Base-by-base conservation (phyloP, 192 early-diverging fungal genomes). In the Backusella morwellensis region DNA sequence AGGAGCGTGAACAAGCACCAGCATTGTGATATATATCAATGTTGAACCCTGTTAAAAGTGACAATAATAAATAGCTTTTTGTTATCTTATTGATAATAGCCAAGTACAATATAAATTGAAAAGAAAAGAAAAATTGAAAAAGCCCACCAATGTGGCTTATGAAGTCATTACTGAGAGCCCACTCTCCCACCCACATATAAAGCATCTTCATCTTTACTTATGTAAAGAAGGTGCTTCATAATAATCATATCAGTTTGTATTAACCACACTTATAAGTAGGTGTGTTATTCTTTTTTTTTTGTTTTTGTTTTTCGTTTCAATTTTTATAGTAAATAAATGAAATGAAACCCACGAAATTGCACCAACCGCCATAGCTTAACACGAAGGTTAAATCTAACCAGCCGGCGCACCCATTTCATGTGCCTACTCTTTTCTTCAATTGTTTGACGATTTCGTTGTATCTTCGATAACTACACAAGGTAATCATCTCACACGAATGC, bases 401-500 rank as follows among this genome's bases (percentile, higher is more conserved):
- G n/a, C 36, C 68, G 29, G 44, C 63, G 78, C 78, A 79, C 78
- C 78, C 78, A 74, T 71, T 47, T 75, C 70, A 54, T 63, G 78
- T 79, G 73, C 32, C 44, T 67, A 47, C 70, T 42, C 44, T 59
- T 54, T 15, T 79, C 78, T 79, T 34, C 78, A 74, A 79, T 79
- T 79, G 78, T 32, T 79, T 56, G 78, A 79, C 78, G 78, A 79
- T 79, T 79, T 79, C 78, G 42, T 40, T 79, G 78, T 75, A 23
- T 79, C 78, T 54, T 68, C 41, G 78, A 79, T 79, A 79, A 63
- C 38, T 41, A 75, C 69, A 12, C 73, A 38, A 75, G 44, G 54
- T 75, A 69, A 32, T 12, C 78, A 79, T 79, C 78, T 79, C 78
- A 75, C 78, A 79, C 66, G 78, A 79, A 79, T 70, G 78, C 78